phyloP scores from a whole-genome alignment of 164 flowering plant genomes.

The Echeveria elegans region DNA sequence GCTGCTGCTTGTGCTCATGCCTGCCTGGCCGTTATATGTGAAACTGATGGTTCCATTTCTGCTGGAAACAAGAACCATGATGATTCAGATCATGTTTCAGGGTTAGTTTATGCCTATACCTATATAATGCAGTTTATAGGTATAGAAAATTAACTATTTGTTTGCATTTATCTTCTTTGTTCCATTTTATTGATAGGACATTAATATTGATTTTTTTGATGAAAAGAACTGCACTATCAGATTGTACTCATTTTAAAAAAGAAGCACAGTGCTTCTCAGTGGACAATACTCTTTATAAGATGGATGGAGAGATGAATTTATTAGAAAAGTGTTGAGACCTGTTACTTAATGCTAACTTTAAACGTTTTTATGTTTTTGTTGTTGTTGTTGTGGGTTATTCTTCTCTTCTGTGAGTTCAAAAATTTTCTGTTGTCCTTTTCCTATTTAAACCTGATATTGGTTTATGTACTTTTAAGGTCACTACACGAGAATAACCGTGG shows the following conservation, averaged over 20 bases:
- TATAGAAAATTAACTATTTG: not conserved
- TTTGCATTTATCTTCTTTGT: not conserved
- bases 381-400: not conserved
- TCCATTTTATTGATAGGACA: not conserved
- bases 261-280: not conserved
- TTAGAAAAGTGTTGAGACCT: not conserved
- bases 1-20: constrained; percentile 99
- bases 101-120: constrained; percentile 28
- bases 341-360: not conserved
- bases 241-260: not conserved
- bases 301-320: not conserved
- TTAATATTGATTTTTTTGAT: not conserved
- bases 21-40: constrained; percentile 61
- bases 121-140: not conserved
- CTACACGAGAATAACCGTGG: constrained; percentile 28
- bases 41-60: constrained; percentile 29
- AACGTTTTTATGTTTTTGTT: not conserved
- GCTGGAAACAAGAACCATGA: constrained; percentile 27
- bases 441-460: not conserved
- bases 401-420: not conserved
- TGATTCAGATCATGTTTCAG: constrained; percentile 32
- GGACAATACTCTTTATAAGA: not conserved
- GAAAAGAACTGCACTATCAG: not conserved
- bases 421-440: not conserved
- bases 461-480: constrained; percentile 29